A percentile compares a stretch with the other conserved stretches of the same genome.
Evolutionary conservation across 2,329 filamentous ascomycete species (phyloP).

Genomic region (Cladophialophora exuberans): DNA sequence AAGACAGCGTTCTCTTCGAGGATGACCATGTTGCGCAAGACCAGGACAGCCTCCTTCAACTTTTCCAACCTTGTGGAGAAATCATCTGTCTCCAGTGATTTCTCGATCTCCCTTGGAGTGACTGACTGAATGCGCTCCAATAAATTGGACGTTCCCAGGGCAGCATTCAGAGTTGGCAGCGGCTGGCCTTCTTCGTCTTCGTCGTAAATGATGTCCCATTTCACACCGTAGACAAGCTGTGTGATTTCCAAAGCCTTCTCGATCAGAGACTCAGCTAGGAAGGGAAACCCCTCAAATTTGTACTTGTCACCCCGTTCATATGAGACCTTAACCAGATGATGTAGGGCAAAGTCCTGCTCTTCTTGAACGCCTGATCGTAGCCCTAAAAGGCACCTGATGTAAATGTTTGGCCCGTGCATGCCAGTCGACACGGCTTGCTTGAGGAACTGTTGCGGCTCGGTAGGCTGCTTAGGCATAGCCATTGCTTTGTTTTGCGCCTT

Average conservation of each 20-base stretch:
- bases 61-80: conserved; percentile 71
- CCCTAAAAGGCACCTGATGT: conserved; percentile 82
- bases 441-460: conserved; percentile 26
- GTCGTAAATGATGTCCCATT: conserved; percentile 79
- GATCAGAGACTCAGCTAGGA: conserved; percentile 83
- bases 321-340: conserved; percentile 93
- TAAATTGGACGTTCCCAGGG: conserved; percentile 70
- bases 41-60: conserved; percentile 82
- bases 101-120: conserved; percentile 62
- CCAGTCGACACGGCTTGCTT: conserved; percentile 42
- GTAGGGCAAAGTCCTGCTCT: conserved; percentile 90
- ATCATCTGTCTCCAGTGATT: conserved; percentile 41
- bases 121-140: conserved; percentile 72
- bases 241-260: conserved; percentile 81
- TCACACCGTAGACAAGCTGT: conserved; percentile 76
- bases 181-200: conserved; percentile 55
- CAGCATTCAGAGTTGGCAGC: conserved; percentile 65
- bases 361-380: conserved; percentile 76
- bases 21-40: conserved; percentile 95
- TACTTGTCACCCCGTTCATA: conserved; percentile 95
- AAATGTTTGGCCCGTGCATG: conserved; percentile 84
- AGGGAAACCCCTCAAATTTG: conserved; percentile 87
- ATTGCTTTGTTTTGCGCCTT: conserved; percentile 37
- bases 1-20: conserved; percentile 85
- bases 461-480: conserved; percentile 8